Base-by-base conservation (phyloP, 106 monocot species). In the Dendrobium nobile region DNA sequence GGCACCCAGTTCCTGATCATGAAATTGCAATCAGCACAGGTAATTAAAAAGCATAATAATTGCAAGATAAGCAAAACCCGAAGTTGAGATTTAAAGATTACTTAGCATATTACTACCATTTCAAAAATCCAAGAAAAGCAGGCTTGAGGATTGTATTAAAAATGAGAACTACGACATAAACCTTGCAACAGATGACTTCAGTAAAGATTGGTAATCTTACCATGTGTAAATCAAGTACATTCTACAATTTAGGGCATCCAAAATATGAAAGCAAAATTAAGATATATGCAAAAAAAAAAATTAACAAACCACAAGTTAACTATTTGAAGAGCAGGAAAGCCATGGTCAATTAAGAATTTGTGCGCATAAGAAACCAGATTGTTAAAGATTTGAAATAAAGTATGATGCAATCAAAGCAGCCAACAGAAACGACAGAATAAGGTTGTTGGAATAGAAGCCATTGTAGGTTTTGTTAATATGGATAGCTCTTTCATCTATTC, bases 1-100 rank as follows among this genome's bases (percentile, higher is more conserved):
- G 99, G 72, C 54, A 87, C 58, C 99, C 93, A 88, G 99, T 99
- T 47, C 99, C 99, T 99, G 77, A 70, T 75, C 41, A 82, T 44
- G n/a, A 80, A 79, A 79, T 26, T 82, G 77, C 4, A 41, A 33
- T 70, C 70, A 70, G 70, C 28, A 4, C 1, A 70, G 11, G 2
- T 33, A 70, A 70, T 33, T 24, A 70, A 70, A 70, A 70, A 70
- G 2, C 2, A 16, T 70, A 37, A 22, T 37, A 37, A 13, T 70
- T 0, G 28, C 2, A 28, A 37, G 22, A 70, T 70, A 37, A 70
- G 37, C 70, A 70, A 28, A 70, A 7, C 64, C 5, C n/a, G 4
- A 15, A 70, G 40, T 37, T 33, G 13, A 33, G 37, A 70, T 3
- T 70, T 0, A 22, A 65, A 33, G 20, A 31, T 22, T 61, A 61